A percentile compares a stretch with the other conserved stretches of the same genome.
phyloP scores from a whole-genome alignment of 768 basidiomycete genomes.

The Macrocybe gigantea region DNA sequence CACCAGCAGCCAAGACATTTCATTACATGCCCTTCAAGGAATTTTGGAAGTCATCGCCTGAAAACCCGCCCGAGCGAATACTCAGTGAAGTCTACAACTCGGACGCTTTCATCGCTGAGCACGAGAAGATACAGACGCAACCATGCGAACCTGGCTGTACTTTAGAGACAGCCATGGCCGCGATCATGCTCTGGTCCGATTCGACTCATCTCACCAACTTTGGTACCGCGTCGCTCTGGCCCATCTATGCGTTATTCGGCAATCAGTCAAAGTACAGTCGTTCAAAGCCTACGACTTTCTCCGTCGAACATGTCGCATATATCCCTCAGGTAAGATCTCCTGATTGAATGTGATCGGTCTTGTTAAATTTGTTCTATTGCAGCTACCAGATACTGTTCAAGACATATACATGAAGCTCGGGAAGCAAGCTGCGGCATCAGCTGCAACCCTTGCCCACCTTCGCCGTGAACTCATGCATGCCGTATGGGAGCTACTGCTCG shows the following conservation, averaged over 20 bases:
- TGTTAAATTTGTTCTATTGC: not conserved
- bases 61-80: slow-evolving; percentile 3
- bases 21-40: slow-evolving; percentile 15
- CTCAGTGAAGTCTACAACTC: slow-evolving; percentile 15
- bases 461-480: slow-evolving; percentile 24
- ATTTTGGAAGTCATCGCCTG: slow-evolving; percentile 7
- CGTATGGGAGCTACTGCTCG: slow-evolving; percentile 19
- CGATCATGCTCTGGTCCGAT: slow-evolving; percentile 27
- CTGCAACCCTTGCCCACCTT: slow-evolving; percentile 21
- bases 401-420: slow-evolving; percentile 13
- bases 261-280: slow-evolving; percentile 32
- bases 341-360: not conserved
- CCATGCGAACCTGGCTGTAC: slow-evolving; percentile 7
- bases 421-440: slow-evolving; percentile 2
- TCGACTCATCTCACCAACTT: slow-evolving; percentile 29
- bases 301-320: slow-evolving; percentile 34
- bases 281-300: slow-evolving; percentile 16
- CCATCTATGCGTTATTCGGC: slow-evolving; percentile 31
- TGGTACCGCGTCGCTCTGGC: slow-evolving; percentile 30
- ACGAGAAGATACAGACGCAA: slow-evolving; percentile 8
- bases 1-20: slow-evolving; percentile 1
- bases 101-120: slow-evolving; percentile 11
- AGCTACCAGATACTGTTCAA: slow-evolving; percentile 25
- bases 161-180: slow-evolving; percentile 19
- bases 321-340: slow-evolving; percentile 25